Evolutionary conservation across 495 filamentous ascomycete genomes (phyloP), one percentile per base, ranked within the genome.

Genomic region (Penicillium pancosmium): DNA sequence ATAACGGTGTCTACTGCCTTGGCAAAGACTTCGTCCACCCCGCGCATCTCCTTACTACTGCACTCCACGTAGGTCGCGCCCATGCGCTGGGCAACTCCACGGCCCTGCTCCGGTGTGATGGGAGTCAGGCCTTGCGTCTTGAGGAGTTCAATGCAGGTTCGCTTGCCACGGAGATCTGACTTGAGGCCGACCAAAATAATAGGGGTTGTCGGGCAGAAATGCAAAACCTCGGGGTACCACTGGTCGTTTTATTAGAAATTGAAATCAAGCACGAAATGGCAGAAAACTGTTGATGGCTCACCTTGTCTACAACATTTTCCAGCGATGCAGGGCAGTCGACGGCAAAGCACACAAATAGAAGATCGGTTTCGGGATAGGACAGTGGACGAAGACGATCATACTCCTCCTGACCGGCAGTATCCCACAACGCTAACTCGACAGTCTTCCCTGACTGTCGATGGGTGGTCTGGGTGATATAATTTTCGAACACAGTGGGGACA

Each of bases 211-310:
- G 94, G 95, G 78, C 94, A 98, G 80, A 98, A 98, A 72, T 98
- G 94, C 51, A 98, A 85, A 62, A 98, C 94, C 82, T 98, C 94
- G 59, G 94, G 94, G 67, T 97, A 98, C 94, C 94, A 98, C 94
- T 98, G 43, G 50, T 25, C 52, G 46, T 11, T 60, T 56, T 38
- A 46, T 16, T 44, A 51, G 41, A 66, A 56, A 12, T 44, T 33
- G 11, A 34, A 21, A 46, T 33, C 33, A 52, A 8, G 41, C 35
- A 40, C 41, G 61, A n/a, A 10, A 44, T 16, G 4, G 21, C 12
- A 10, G 16, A 46, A 18, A 46, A 27, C 21, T 25, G 9, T 27
- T 27, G n/a, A 27, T 4, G 12, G 21, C 80, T 55, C 73, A 97
- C 94, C 87, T 98, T 98, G 78, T 98, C 94, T 80, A 98, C 88